phyloP scores from a whole-genome alignment of 371 early-diverging fungal species.

The Mucor irregularis region DNA sequence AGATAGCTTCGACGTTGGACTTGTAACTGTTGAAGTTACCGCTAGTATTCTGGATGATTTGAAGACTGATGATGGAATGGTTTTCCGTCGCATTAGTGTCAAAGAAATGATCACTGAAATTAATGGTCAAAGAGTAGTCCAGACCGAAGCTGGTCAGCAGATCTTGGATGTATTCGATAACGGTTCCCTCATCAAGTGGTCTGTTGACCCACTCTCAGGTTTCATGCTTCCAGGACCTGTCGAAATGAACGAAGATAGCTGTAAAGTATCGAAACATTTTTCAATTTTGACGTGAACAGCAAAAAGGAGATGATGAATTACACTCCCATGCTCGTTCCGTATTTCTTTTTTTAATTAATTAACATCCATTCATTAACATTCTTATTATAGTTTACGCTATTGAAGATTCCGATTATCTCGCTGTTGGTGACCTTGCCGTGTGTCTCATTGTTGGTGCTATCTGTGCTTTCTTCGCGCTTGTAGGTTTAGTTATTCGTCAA shows the following conservation, averaged over 20 bases:
- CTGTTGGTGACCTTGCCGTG: conserved; percentile 16
- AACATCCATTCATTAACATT: too few species aligned
- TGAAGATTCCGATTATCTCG: neutral
- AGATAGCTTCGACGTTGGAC: conserved; percentile 64
- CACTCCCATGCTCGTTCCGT: neutral
- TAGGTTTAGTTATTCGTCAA: conserved; percentile 31
- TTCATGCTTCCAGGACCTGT: conserved; percentile 38
- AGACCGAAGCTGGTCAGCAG: conserved; percentile 71
- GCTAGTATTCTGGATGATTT: conserved; percentile 56
- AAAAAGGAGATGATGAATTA: neutral
- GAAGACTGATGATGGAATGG: conserved; percentile 54
- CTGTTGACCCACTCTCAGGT: conserved; percentile 46
- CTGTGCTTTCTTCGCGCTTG: conserved; percentile 26
- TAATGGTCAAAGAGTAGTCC: conserved; percentile 68
- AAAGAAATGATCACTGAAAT: conserved; percentile 67
- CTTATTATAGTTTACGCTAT: too few species aligned
- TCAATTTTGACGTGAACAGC: too few species aligned
- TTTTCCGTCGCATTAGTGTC: conserved; percentile 60
- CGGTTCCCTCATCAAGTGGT: conserved; percentile 45
- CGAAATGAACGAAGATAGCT: neutral
- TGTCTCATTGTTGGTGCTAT: conserved; percentile 30
- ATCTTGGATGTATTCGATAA: conserved; percentile 60
- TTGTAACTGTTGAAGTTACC: conserved; percentile 70
- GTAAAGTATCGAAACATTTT: neutral
- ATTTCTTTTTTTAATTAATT: neutral